Evolutionary conservation across 768 basidiomycete species (phyloP), one percentile per base, ranked within the genome.

Genomic region (Suillus ampliporus): DNA sequence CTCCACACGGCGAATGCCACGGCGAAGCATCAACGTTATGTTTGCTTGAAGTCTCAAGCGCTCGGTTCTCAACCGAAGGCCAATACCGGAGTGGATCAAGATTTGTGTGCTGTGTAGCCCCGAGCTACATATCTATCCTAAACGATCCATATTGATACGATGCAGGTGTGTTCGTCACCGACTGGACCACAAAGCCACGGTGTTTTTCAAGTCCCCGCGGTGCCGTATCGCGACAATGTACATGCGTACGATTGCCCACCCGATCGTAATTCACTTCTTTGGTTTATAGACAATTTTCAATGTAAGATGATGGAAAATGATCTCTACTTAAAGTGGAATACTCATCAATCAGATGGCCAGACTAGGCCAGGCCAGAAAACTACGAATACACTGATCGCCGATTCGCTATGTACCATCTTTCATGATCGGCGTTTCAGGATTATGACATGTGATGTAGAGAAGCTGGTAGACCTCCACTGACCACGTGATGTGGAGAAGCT

Each of bases 81-180:
- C 11, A 28, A 51, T 51, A 17, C 50, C 5, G 10, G 48, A n/a
- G 19, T 51, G 19, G 11, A 31, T 31, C 28, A 50, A 28, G 5
- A 50, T 50, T n/a, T n/a, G 13, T 51, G 10, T 10, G 10, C 28
- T 5, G 28, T 28, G 19, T 11, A 31, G 50, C 6, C 50, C 28
- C 50, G 31, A 51, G 50, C 31, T 51, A 31, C 50, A n/a, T 51
- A 34, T 51, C 50, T 34, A 31, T 51, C 48, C 15, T 8, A 48
- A 48, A 48, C 47, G 26, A 31, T 31, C 17, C 28, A 51, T n/a
- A n/a, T n/a, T n/a, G 13, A n/a, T 31, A 31, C 6, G 31, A 31
- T 3, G 6, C 6, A 31, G 19, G 50, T 11, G 50, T 51, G 50
- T 51, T 51, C 50, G 11, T 51, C 19, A 31, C 50, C 11, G 19